Conservation (phyloP, 2,329 filamentous ascomycete genomes). For the Zymoseptoria brevis region DNA sequence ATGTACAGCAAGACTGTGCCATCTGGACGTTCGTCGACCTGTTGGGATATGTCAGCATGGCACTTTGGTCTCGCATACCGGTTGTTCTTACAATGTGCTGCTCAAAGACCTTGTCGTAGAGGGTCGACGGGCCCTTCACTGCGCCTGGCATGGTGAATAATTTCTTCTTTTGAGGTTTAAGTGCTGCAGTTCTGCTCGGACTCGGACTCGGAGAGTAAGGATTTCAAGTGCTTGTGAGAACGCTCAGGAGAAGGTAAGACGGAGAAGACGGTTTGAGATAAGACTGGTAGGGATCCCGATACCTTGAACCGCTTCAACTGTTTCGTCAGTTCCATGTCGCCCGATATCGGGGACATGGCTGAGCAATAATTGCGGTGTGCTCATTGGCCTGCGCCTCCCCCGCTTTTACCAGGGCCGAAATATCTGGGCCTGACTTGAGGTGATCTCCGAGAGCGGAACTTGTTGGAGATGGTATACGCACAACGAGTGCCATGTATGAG, state of each 20-base stretch:
- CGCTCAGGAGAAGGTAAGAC: background rate
- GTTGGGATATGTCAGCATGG: conserved; percentile 2
- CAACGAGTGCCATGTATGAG: background rate
- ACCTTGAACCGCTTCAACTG: background rate
- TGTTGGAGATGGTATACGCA: background rate
- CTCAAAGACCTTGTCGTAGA: conserved; percentile 93
- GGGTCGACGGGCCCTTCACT: conserved; percentile 24
- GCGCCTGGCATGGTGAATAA: conserved; percentile 24
- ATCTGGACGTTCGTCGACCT: conserved; percentile 81
- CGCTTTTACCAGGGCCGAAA: background rate
- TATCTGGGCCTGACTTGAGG: background rate
- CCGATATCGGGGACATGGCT: background rate
- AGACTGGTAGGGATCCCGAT: background rate
- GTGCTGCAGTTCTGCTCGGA: background rate
- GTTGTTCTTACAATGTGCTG: conserved; percentile 60
- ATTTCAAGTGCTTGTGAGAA: background rate
- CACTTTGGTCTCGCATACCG: background rate
- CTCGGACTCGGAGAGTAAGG: background rate
- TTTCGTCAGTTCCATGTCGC: background rate
- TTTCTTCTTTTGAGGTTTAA: background rate
- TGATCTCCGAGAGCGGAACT: background rate
- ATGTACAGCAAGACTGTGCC: conserved; percentile 91
- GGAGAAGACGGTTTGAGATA: background rate
- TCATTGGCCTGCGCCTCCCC: background rate
- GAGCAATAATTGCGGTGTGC: background rate